phyloP scores from a whole-genome alignment of 2,329 filamentous ascomycete species.

The Ophiostoma perfectum region DNA sequence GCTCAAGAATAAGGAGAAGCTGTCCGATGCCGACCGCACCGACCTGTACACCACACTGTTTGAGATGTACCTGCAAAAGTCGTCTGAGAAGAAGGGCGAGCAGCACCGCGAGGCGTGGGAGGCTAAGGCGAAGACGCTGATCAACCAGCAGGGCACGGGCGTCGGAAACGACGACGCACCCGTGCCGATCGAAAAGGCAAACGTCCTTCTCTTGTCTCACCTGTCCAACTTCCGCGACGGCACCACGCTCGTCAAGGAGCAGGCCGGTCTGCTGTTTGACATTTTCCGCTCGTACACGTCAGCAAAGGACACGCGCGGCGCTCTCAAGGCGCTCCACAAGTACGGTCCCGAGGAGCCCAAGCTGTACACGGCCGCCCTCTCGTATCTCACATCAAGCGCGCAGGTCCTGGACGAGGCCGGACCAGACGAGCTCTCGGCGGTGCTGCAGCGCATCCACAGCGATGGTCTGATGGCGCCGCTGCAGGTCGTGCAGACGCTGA shows the following conservation, averaged over 20 bases:
- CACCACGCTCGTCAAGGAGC: slow-evolving; percentile 86
- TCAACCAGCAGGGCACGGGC: slow-evolving; percentile 50
- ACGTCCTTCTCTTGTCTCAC: slow-evolving; percentile 86
- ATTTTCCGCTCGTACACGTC: slow-evolving; percentile 96
- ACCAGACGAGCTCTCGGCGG: slow-evolving; percentile 68
- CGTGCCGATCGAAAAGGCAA: slow-evolving; percentile 86
- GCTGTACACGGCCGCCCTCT: slow-evolving; percentile 83
- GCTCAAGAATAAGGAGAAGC: slow-evolving; percentile 55
- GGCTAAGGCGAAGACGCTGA: slow-evolving; percentile 79
- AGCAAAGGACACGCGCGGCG: slow-evolving; percentile 83
- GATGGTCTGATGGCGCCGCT: slow-evolving; percentile 92
- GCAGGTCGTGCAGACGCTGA: slow-evolving; percentile 89
- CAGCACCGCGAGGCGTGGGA: slow-evolving; percentile 75
- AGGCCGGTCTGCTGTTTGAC: slow-evolving; percentile 84
- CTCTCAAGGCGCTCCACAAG: slow-evolving; percentile 81
- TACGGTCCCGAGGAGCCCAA: slow-evolving; percentile 89
- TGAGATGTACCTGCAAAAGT: slow-evolving; percentile 95
- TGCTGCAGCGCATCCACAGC: slow-evolving; percentile 80
- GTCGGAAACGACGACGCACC: slow-evolving; percentile 36
- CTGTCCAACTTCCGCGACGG: slow-evolving; percentile 85
- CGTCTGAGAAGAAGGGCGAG: slow-evolving; percentile 65
- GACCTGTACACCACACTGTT: slow-evolving; percentile 94
- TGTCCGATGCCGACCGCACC: slow-evolving; percentile 69
- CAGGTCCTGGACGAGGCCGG: slow-evolving; percentile 80
- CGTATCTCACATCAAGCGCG: slow-evolving; percentile 86